These are phyloP conservation scores for Myriosclerotinia curreyana DNA, from an alignment of 2,329 filamentous ascomycete genomes.

Conservation along the genomic window DNA sequence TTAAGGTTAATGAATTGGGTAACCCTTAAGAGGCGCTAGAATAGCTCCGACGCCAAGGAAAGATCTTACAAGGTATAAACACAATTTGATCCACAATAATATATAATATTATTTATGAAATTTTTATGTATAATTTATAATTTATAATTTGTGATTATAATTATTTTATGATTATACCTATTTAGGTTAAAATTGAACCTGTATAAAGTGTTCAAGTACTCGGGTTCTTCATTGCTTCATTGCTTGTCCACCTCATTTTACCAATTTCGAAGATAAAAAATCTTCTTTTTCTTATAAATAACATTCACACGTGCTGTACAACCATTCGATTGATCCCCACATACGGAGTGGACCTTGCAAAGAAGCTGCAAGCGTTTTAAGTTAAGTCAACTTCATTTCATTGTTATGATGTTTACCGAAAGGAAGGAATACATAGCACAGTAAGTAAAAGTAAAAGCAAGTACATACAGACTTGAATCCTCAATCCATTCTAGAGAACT, in stretches of 20 bases:
- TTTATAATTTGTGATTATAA: no score
- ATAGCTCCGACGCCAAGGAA: slow-evolving; percentile 16
- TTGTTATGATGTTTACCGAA: neutral
- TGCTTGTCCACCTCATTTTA: neutral
- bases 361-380: slow-evolving; percentile 5
- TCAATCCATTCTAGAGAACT: neutral
- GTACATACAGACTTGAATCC: neutral
- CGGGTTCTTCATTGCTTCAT: no score
- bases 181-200: no score
- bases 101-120: no score
- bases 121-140: no score
- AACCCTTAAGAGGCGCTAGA: slow-evolving; percentile 10
- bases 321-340: slow-evolving; percentile 3
- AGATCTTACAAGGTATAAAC: no score
- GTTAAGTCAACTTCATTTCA: no score
- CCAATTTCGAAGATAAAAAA: slow-evolving; percentile 2
- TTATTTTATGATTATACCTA: no score
- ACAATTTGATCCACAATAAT: no score
- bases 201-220: no score
- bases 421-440: no score
- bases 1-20: slow-evolving; percentile 6
- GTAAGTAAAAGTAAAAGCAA: neutral
- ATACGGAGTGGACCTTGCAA: neutral
- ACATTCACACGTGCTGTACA: slow-evolving; percentile 7
- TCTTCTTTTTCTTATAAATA: neutral